Percentiles rank a stretch among this genome's conserved stretches.
phyloP scores from a whole-genome alignment of 768 basidiomycete genomes.

The Amanita polypyramis region DNA sequence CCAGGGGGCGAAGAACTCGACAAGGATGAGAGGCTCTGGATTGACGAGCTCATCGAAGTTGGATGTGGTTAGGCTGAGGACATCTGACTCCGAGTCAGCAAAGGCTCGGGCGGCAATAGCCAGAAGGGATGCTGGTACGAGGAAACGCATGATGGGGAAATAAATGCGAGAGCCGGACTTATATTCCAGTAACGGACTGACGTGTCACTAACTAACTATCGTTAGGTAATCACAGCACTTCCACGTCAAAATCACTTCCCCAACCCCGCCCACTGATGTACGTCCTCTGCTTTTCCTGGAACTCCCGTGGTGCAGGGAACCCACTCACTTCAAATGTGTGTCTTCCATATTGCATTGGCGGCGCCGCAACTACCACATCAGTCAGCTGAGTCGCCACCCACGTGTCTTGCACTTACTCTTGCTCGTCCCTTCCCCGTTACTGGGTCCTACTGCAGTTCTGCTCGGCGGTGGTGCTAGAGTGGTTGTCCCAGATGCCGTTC shows the following conservation, averaged over 20 bases:
- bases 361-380: slow-evolving; percentile 22
- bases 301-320: slow-evolving; percentile 70
- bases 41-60: slow-evolving; percentile 61
- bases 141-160: slow-evolving; percentile 51
- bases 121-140: slow-evolving; percentile 42
- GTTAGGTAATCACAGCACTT: slow-evolving; percentile 15
- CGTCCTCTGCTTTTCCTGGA: slow-evolving; percentile 33
- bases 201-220: slow-evolving; percentile 31
- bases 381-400: neutral
- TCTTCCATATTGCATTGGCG: slow-evolving; percentile 49
- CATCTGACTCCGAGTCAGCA: slow-evolving; percentile 65
- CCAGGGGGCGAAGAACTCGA: slow-evolving; percentile 90
- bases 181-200: slow-evolving; percentile 29
- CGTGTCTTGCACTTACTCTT: neutral
- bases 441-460: slow-evolving; percentile 1
- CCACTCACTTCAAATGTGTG: slow-evolving; percentile 70
- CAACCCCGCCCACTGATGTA: slow-evolving; percentile 58
- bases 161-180: slow-evolving; percentile 16
- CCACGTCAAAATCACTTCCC: slow-evolving; percentile 64
- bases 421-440: neutral
- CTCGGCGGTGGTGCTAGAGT: slow-evolving; percentile 25
- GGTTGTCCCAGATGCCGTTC: slow-evolving; percentile 16
- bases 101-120: slow-evolving; percentile 39
- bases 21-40: slow-evolving; percentile 65
- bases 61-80: slow-evolving; percentile 60